phyloP scores from a whole-genome alignment of 257 asterid genomes.

The Lycium barbarum region DNA sequence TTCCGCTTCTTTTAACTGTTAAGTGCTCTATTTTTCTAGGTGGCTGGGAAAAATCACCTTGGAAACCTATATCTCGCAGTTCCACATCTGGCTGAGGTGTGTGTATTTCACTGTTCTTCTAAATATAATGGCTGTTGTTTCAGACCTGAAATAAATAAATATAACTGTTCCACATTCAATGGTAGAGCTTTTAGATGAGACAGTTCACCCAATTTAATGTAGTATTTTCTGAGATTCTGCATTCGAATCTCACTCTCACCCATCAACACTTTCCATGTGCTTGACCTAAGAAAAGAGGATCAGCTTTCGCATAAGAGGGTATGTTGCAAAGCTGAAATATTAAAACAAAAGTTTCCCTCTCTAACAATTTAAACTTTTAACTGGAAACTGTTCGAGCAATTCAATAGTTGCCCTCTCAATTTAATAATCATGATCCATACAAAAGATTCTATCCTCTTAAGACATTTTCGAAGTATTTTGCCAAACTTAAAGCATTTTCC shows the following conservation, averaged over 20 bases:
- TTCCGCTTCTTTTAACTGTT: constrained; percentile 38
- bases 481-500: constrained; percentile 3
- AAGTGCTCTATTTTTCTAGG: constrained; percentile 53
- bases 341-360: neutral
- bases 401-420: neutral
- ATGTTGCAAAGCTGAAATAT: neutral
- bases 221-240: neutral
- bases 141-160: neutral
- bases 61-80: constrained; percentile 97
- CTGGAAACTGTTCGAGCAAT: neutral
- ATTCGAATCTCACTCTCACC: neutral
- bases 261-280: constrained; percentile 17
- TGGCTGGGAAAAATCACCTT: constrained; percentile 96
- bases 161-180: neutral
- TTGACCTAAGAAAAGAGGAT: neutral
- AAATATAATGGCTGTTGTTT: neutral
- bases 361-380: neutral
- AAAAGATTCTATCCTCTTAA: neutral
- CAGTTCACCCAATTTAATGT: neutral
- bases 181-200: neutral
- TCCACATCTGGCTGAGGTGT: constrained; percentile 98
- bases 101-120: constrained; percentile 26
- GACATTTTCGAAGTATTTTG: neutral
- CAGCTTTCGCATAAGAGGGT: neutral
- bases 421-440: neutral